These are phyloP conservation scores for Gynandropsis gynandra DNA, from an alignment of 345 rosid genomes.

Conservation along the genomic window DNA sequence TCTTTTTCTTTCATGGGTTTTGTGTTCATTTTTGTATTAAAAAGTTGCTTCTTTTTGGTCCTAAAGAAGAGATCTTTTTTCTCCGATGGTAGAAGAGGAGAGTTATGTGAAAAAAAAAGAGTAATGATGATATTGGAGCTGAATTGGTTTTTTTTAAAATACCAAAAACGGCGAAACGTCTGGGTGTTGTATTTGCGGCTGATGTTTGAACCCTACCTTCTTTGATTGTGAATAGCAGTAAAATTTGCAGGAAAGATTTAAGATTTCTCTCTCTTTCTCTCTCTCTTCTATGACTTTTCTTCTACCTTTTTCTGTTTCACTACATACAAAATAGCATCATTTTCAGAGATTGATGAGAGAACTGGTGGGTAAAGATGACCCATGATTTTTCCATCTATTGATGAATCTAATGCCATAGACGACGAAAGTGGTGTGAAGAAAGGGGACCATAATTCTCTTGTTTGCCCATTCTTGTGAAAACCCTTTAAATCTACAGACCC, in stretches of 20 bases:
- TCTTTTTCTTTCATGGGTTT: neutral
- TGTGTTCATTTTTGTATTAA: neutral
- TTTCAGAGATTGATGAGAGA: constrained; percentile 1
- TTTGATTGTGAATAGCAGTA: neutral
- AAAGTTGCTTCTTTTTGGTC: neutral
- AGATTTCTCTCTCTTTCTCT: neutral
- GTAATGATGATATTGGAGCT: neutral
- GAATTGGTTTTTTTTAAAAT: constrained; percentile 1
- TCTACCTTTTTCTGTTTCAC: neutral
- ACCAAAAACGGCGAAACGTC: constrained; percentile 17
- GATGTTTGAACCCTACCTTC: constrained; percentile 8
- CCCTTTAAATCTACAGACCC: too few species aligned
- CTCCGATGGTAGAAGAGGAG: neutral
- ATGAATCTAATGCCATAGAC: constrained; percentile 14
- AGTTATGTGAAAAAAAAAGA: neutral
- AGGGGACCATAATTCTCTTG: neutral
- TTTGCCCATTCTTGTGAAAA: neutral
- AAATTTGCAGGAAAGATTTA: neutral
- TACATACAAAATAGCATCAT: constrained; percentile 10
- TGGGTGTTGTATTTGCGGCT: constrained; percentile 6
- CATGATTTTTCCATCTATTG: constrained; percentile 3
- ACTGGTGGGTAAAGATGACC: neutral
- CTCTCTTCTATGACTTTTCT: neutral
- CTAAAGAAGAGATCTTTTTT: neutral
- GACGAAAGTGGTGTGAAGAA: neutral